phyloP scores from a whole-genome alignment of 805 yeast species.

The Blastobotrys mokoenaii region DNA sequence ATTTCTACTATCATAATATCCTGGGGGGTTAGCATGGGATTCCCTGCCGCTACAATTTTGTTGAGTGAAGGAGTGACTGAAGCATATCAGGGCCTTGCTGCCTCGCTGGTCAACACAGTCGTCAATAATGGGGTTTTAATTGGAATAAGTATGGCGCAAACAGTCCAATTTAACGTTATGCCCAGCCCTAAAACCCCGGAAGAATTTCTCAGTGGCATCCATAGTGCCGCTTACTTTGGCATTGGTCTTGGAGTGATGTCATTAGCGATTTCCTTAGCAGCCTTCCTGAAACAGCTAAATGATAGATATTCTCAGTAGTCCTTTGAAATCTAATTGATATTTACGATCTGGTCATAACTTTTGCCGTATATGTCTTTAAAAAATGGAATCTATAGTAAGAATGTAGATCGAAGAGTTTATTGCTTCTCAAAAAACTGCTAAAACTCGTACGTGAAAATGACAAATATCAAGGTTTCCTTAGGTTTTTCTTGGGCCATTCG shows the following conservation, averaged over 20 bases:
- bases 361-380: no score
- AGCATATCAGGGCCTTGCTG: constrained; percentile 70
- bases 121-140: constrained; percentile 64
- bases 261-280: no score
- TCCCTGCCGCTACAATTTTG: constrained; percentile 64
- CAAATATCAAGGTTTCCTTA: no score
- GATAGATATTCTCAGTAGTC: constrained; percentile 32
- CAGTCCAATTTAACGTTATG: constrained; percentile 36
- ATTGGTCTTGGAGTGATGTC: constrained; percentile 36
- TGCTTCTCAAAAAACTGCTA: no score
- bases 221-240: constrained; percentile 53
- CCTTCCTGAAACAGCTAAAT: no score
- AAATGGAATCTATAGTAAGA: no score
- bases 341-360: no score
- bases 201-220: constrained; percentile 35
- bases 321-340: no score
- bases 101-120: constrained; percentile 60
- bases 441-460: no score
- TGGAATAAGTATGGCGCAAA: constrained; percentile 64
- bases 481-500: no score
- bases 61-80: constrained; percentile 52
- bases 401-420: no score
- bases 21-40: constrained; percentile 73
- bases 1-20: constrained; percentile 48
- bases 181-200: background rate